Evolutionary conservation across 805 yeast genomes (phyloP).

Genomic region (Metschnikowia vanudenii): DNA sequence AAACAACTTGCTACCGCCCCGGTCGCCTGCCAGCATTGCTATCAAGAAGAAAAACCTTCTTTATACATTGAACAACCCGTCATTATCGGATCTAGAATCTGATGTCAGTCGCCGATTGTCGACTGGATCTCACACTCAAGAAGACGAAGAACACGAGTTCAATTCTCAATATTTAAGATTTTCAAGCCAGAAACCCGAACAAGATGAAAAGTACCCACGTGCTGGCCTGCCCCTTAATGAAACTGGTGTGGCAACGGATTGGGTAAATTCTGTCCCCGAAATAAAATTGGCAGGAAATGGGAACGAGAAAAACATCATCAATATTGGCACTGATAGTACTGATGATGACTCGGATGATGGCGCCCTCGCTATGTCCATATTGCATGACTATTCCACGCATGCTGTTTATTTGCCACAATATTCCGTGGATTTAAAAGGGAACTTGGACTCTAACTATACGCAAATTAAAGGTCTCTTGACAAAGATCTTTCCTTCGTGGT

Average conservation of each 20-base stretch:
- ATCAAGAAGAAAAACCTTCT: slow-evolving; percentile 29
- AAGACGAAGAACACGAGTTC: slow-evolving; percentile 10
- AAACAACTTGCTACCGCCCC: slow-evolving; percentile 2
- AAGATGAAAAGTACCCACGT: neutral
- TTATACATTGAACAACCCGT: slow-evolving; percentile 38
- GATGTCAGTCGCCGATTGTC: slow-evolving; percentile 15
- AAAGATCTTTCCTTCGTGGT: slow-evolving; percentile 48
- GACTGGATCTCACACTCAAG: slow-evolving; percentile 14
- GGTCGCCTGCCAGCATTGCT: slow-evolving; percentile 8
- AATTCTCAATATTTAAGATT: neutral
- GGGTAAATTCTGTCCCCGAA: neutral
- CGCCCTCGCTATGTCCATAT: slow-evolving; percentile 10
- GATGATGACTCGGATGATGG: neutral
- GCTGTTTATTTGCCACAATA: slow-evolving; percentile 50
- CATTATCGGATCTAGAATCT: slow-evolving; percentile 35
- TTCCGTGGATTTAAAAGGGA: slow-evolving; percentile 38
- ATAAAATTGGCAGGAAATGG: neutral
- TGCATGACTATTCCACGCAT: slow-evolving; percentile 40
- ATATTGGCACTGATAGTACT: slow-evolving; percentile 4
- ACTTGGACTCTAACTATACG: slow-evolving; percentile 30
- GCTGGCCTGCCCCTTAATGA: neutral
- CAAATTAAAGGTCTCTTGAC: slow-evolving; percentile 40
- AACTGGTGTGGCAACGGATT: neutral
- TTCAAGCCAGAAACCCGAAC: neutral
- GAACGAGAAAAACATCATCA: neutral